Evolutionary conservation across 2,329 filamentous ascomycete species (phyloP), one percentile per base, ranked within the genome.

Genomic region (Colletotrichum filicis): DNA sequence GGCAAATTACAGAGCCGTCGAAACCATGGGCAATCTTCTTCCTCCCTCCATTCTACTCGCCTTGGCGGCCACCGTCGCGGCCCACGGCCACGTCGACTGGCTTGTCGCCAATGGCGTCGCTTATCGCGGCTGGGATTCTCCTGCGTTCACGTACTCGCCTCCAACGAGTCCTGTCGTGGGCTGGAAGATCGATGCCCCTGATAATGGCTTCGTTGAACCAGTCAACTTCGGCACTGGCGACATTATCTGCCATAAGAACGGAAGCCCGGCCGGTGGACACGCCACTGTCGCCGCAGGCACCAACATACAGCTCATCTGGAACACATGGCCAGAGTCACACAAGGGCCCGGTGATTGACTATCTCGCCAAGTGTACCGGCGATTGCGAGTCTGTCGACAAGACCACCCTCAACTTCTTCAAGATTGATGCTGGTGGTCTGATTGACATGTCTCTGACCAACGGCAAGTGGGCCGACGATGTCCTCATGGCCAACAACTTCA

Each of bases 251-350:
- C 85, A 87, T 78, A 83, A 83, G 69, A 80, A 76, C 26, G 85
- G 83, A 16, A 82, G 76, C 16, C 82, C 84, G 26, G 86, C 82
- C 12, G 74, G 80, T 55, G 81, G 82, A 66, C 81, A 82, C 19
- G 82, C 83, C 37, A 78, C 78, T 4, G 87, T 93, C 46, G 83
- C 85, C 16, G 92, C 91, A 14, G 92, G 92, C 73, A 83, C 85
- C 75, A 85, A 84, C 12, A 80, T 93, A 74, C 83, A 88, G 74
- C 82, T 94, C 60, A 85, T 90, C 76, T 93, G 92, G 92, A 89
- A 86, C 69, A 84, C 84, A n/a, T 93, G 92, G 92, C 91, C 91
- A 16, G 85, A 88, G 8, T 88, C 85, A 69, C 87, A 94, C 83
- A 86, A 91, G 76, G 90, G 90, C 3, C 90, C 90, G 16, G 86